Conservation (phyloP, 2,329 filamentous ascomycete species). For the Beauveria australis region DNA sequence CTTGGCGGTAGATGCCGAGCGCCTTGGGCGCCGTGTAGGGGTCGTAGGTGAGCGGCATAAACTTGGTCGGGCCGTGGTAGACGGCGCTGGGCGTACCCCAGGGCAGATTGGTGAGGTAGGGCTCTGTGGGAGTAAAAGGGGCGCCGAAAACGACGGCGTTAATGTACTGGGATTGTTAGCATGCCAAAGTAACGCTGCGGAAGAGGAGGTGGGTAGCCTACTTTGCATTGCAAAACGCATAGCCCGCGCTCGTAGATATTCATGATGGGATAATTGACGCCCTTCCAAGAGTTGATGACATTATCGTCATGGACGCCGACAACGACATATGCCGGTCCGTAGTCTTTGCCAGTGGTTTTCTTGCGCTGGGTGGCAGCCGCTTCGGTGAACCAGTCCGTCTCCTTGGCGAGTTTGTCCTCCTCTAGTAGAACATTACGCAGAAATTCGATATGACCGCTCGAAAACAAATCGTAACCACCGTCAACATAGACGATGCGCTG, state of each 20-base stretch:
- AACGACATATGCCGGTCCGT: slow-evolving; percentile 77
- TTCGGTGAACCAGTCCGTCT: slow-evolving; percentile 66
- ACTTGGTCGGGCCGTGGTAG: slow-evolving; percentile 93
- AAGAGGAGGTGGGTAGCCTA: slow-evolving; percentile 31
- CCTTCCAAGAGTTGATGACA: slow-evolving; percentile 94
- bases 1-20: slow-evolving; percentile 77
- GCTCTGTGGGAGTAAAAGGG: slow-evolving; percentile 74
- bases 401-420: slow-evolving; percentile 61
- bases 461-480: slow-evolving; percentile 94
- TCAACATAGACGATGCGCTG: slow-evolving; percentile 92
- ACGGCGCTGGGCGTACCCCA: slow-evolving; percentile 68
- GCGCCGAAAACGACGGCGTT: slow-evolving; percentile 83
- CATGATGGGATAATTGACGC: slow-evolving; percentile 98
- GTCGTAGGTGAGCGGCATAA: slow-evolving; percentile 73
- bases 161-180: slow-evolving; percentile 55
- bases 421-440: slow-evolving; percentile 65
- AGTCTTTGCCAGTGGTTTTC: slow-evolving; percentile 58
- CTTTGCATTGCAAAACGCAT: slow-evolving; percentile 89
- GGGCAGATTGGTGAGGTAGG: slow-evolving; percentile 69
- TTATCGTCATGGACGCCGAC: slow-evolving; percentile 91
- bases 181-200: slow-evolving; percentile 10
- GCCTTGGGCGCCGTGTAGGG: slow-evolving; percentile 73
- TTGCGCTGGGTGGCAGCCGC: slow-evolving; percentile 55
- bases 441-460: slow-evolving; percentile 94
- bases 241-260: slow-evolving; percentile 95